Conservation (phyloP, 257 asterid species). For the Nicotiana benthamiana region DNA sequence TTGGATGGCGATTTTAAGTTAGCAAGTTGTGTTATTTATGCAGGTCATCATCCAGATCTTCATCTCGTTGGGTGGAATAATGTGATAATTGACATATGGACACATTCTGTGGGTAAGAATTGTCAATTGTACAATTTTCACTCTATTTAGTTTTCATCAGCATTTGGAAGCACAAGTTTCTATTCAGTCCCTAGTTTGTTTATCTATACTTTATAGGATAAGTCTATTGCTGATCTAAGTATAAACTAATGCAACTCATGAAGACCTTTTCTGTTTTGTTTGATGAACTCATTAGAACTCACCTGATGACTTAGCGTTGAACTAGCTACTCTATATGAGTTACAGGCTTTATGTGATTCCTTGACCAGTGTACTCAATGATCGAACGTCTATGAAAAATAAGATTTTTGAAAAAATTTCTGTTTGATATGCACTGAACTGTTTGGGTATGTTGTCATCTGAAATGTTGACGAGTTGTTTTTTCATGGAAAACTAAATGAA, state of each 20-base stretch:
- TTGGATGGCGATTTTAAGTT: not conserved
- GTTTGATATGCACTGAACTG: not conserved
- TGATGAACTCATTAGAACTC: not conserved
- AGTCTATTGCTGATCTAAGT: not conserved
- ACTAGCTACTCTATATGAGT: not conserved
- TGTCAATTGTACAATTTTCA: not conserved
- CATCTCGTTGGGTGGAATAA: slow-evolving; percentile 99
- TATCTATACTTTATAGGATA: not conserved
- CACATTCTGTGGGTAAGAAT: slow-evolving; percentile 79
- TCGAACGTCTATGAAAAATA: not conserved
- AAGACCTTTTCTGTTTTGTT: not conserved
- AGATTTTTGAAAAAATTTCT: not conserved
- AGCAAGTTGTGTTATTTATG: slow-evolving; percentile 6
- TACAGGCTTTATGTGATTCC: not conserved
- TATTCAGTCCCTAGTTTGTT: not conserved
- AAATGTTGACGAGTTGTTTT: not conserved
- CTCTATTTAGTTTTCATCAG: slow-evolving; percentile 7
- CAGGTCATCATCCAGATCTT: slow-evolving; percentile 97
- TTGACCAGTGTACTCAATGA: not conserved
- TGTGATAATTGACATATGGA: slow-evolving; percentile 81
- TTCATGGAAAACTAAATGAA: not conserved
- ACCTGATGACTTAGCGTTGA: not conserved
- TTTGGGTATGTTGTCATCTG: no score
- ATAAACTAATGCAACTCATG: not conserved
- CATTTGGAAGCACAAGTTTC: not conserved